Evolutionary conservation across 257 asterid species (phyloP).

Genomic region (Osmanthus fragrans): DNA sequence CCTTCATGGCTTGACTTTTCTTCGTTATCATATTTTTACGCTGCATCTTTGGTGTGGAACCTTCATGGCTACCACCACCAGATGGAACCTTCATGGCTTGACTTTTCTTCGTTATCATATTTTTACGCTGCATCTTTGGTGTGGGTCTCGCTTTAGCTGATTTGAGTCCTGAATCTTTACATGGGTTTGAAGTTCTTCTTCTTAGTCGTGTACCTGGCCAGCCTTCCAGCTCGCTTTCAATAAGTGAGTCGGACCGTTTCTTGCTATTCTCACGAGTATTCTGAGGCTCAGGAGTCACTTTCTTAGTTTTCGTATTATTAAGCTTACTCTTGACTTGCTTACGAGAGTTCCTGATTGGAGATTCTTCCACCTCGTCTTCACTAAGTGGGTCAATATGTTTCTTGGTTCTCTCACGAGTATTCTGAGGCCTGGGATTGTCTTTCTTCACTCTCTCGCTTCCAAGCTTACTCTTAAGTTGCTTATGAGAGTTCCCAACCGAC

Average conservation of each 20-base stretch:
- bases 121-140: conserved; percentile 45
- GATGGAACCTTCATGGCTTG: conserved; percentile 25
- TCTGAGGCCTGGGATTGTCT: conserved; percentile 2
- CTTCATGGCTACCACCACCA: conserved; percentile 25
- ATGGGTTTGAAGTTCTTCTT: conserved; percentile 52
- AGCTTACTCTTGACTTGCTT: conserved; percentile 28
- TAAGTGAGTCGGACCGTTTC: conserved; percentile 23
- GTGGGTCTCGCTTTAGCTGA: conserved; percentile 35
- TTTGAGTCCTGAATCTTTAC: conserved; percentile 39
- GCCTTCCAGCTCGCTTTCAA: conserved; percentile 61
- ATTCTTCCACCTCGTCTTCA: conserved; percentile 33
- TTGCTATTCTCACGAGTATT: conserved; percentile 35
- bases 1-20: conserved; percentile 40
- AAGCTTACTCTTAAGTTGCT: conserved; percentile 10
- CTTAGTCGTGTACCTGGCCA: conserved; percentile 92
- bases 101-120: conserved; percentile 41
- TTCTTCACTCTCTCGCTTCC: conserved; percentile 8
- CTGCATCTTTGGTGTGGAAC: conserved; percentile 41
- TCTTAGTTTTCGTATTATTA: conserved; percentile 33
- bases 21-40: conserved; percentile 35
- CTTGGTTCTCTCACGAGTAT: conserved; percentile 17
- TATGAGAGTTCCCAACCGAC: not conserved
- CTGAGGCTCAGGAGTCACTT: conserved; percentile 38
- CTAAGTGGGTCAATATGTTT: not conserved
- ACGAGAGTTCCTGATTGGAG: conserved; percentile 20